Evolutionary conservation across 331 rosid genomes (phyloP), one percentile per base, ranked within the genome.

Genomic region (Stylosanthes scabra): DNA sequence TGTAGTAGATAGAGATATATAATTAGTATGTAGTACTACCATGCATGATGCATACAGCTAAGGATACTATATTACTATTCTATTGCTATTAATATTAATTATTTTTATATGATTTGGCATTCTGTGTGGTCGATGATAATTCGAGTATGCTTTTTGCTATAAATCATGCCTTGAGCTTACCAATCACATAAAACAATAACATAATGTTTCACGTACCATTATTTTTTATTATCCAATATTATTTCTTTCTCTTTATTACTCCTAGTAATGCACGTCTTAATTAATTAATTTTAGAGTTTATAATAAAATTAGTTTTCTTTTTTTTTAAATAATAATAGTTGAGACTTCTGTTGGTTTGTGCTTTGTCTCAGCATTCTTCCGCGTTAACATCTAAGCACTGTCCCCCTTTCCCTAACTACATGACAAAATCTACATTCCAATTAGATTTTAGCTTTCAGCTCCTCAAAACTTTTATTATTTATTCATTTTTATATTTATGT

Each of bases 311-410:
- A 76, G 54, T 62, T 31, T n/a, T n/a, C n/a, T 3, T 3, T 31
- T 31, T 31, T 31, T 31, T 3, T 3, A 31, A 31, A 31, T 49
- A 51, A 57, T 61, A 55, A 58, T 57, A 58, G 13, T 68, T 40
- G 76, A 84, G 81, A 66, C 75, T 86, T 81, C 59, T 85, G 87
- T 64, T 86, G 56, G 63, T 81, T 79, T 84, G 81, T 77, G 87
- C 74, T 86, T 80, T 84, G 96, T 86, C 90, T 80, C 34, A 70
- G 93, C 98, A 87, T 91, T 91, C 88, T 82, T 83, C 72, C 75
- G 77, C 88, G 82, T 86, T 85, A 88, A 83, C 82, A 86, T 88
- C 93, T 69, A 86, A 78, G 85, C 89, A 66, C 14, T 91, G 97
- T 94, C 83, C 81, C 92, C 88, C 56, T 78, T 55, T 28, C 27